These are phyloP conservation scores for Calycina herbarum DNA, from an alignment of 2,329 filamentous ascomycete species.

Conservation along the genomic window DNA sequence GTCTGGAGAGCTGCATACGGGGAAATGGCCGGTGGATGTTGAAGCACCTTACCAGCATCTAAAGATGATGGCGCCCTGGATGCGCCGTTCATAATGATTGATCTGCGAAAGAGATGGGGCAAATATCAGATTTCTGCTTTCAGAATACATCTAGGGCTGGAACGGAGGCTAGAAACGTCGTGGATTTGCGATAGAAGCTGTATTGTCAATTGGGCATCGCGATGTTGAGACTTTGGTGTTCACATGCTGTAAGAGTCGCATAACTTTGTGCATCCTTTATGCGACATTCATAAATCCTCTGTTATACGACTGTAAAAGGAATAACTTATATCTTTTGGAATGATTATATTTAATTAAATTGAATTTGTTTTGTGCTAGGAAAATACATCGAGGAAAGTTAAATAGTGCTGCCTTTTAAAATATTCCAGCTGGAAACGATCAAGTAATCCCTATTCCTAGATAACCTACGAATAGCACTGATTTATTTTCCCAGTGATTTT, in stretches of 20 bases:
- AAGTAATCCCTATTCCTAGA: too few species aligned
- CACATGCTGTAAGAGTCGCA: not conserved
- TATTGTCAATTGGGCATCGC: not conserved
- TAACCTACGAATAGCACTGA: too few species aligned
- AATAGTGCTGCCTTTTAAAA: too few species aligned
- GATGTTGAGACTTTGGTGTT: conserved; percentile 2
- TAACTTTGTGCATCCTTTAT: not conserved
- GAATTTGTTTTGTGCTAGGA: too few species aligned
- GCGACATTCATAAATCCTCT: not conserved
- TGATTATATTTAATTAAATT: too few species aligned
- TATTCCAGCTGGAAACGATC: too few species aligned
- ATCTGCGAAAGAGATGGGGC: not conserved
- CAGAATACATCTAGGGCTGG: conserved; percentile 10
- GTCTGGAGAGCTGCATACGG: conserved; percentile 11
- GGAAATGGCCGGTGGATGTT: not conserved
- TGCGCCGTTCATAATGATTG: conserved; percentile 37
- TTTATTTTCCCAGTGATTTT: too few species aligned
- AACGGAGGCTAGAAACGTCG: not conserved
- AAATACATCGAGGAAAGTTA: too few species aligned
- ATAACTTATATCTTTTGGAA: too few species aligned
- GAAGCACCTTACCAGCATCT: conserved; percentile 36
- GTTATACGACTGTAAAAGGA: not conserved
- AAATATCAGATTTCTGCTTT: not conserved
- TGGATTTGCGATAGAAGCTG: not conserved
- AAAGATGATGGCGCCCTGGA: conserved; percentile 32